Conservation (phyloP, 1,284 basidiomycete species). For the Blastosporella zonata region DNA sequence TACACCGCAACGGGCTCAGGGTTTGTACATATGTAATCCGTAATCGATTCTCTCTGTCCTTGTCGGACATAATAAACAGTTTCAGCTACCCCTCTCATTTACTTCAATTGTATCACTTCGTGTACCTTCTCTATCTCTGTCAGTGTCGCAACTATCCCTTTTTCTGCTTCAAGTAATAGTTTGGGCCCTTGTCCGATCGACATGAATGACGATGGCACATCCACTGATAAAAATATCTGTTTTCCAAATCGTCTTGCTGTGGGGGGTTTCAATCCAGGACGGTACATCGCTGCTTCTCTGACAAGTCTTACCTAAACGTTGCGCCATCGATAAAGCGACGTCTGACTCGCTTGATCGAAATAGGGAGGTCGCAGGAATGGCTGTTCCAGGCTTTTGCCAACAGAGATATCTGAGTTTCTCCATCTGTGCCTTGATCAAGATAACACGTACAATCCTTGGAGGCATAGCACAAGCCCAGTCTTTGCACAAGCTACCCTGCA, state of each 20-base stretch:
- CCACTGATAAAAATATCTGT: slow-evolving; percentile 69
- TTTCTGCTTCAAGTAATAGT: slow-evolving; percentile 55
- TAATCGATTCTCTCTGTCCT: slow-evolving; percentile 21
- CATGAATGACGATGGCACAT: slow-evolving; percentile 47
- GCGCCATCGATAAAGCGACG: slow-evolving; percentile 68
- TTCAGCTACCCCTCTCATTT: slow-evolving; percentile 13
- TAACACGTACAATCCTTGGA: slow-evolving; percentile 29
- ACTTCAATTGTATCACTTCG: slow-evolving; percentile 5
- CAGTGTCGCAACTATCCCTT: slow-evolving; percentile 48
- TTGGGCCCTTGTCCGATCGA: slow-evolving; percentile 44
- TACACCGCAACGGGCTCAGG: slow-evolving; percentile 20
- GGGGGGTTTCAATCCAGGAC: slow-evolving; percentile 16
- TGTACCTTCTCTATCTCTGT: slow-evolving; percentile 34
- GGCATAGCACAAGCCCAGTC: slow-evolving; percentile 91
- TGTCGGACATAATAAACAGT: slow-evolving; percentile 17
- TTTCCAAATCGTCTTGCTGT: slow-evolving; percentile 61
- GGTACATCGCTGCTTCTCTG: slow-evolving; percentile 10
- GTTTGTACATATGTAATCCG: slow-evolving; percentile 18
- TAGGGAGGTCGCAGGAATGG: slow-evolving; percentile 59
- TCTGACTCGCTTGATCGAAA: slow-evolving; percentile 66
- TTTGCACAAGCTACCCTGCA: slow-evolving; percentile 55
- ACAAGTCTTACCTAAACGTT: slow-evolving; percentile 65
- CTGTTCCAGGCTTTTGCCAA: slow-evolving; percentile 34
- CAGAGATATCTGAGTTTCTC: slow-evolving; percentile 9
- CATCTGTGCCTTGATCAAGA: slow-evolving; percentile 13